These are phyloP conservation scores for Fomitopsis palustris DNA, from an alignment of 1,284 basidiomycete genomes.

Conservation along the genomic window DNA sequence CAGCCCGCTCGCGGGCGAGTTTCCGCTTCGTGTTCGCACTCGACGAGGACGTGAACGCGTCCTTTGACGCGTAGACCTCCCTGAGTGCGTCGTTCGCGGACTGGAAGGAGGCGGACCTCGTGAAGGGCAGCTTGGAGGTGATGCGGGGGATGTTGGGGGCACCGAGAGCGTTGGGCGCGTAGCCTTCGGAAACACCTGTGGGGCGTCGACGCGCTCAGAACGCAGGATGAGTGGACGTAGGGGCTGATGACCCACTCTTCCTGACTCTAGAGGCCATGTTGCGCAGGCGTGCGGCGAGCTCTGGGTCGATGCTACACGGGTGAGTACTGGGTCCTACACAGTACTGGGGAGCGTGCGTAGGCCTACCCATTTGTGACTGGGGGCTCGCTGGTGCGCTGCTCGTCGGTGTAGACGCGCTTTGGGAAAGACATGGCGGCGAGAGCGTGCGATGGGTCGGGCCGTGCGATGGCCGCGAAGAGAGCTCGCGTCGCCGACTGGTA, in stretches of 20 bases:
- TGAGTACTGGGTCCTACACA: not conserved
- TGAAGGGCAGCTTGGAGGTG: constrained; percentile 20
- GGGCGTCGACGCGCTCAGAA: not conserved
- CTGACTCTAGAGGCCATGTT: constrained; percentile 19
- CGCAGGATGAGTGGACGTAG: not conserved
- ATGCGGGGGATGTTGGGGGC: constrained; percentile 13
- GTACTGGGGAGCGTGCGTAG: not conserved
- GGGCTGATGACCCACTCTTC: constrained; percentile 15
- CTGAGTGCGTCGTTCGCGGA: constrained; percentile 22
- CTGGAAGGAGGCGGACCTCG: constrained; percentile 20
- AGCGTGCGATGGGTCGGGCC: no score
- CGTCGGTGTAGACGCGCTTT: constrained; percentile 4
- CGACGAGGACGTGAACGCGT: constrained; percentile 12
- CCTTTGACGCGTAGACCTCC: constrained; percentile 13
- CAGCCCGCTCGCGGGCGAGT: constrained; percentile 10
- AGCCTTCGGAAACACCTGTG: constrained; percentile 22
- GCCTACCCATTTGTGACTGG: constrained; percentile 3
- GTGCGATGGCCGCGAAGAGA: no score
- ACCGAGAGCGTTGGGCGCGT: constrained; percentile 19
- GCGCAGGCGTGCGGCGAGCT: constrained; percentile 18
- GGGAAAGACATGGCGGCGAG: not conserved
- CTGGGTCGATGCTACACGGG: constrained; percentile 17
- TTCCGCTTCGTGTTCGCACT: constrained; percentile 18
- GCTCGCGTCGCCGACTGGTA: no score
- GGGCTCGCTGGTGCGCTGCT: not conserved